Evolutionary conservation across 768 basidiomycete species (phyloP), one percentile per base, ranked within the genome.

Genomic region (Boletus subparvulus): DNA sequence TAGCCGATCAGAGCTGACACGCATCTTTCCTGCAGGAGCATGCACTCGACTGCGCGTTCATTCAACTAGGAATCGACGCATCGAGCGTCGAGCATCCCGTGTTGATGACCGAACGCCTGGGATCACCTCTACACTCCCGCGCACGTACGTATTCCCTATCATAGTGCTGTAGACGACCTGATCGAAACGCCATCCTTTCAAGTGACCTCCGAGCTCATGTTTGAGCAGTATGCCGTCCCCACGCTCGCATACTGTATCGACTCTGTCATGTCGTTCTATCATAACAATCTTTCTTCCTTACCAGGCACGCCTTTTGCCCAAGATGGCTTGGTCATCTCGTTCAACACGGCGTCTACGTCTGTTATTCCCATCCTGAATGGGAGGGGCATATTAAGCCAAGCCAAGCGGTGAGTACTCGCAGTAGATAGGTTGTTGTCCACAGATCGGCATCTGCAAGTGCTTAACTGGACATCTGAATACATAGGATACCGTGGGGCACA

Each of bases 121-220:
- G 86, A 52, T 92, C 94, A 26, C 94, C 94, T 0, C 70, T 95
- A 21, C 92, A 95, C 72, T 97, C 93, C 3, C 79, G 97, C 67
- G 83, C 87, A 42, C 69, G 95, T 96, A 69, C 53, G 92, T 82
- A 17, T 19, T 19, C 39, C 51, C 41, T 3, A 43, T 45, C 51
- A 24, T 12, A 48, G 39, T 33, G 7, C 40, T 30, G 36, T 21
- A 11, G 33, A 41, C 40, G 19, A 54, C 42, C 47, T 7, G 26
- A 28, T 6, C 26, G 6, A 6, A 28, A 28, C 26, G 26, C 26
- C 36, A 43, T 48, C 30, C 41, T 37, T 32, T 43, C 43, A 65
- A 95, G 93, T 97, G 53, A 96, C 94, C 10, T 94, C 94, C 0
- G 97, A 99, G 67, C 85, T 99, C 32, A 84, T 99, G 74, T 99